Evolutionary conservation across 2,329 filamentous ascomycete species (phyloP).

Genomic region (Trichoderma sp.): DNA sequence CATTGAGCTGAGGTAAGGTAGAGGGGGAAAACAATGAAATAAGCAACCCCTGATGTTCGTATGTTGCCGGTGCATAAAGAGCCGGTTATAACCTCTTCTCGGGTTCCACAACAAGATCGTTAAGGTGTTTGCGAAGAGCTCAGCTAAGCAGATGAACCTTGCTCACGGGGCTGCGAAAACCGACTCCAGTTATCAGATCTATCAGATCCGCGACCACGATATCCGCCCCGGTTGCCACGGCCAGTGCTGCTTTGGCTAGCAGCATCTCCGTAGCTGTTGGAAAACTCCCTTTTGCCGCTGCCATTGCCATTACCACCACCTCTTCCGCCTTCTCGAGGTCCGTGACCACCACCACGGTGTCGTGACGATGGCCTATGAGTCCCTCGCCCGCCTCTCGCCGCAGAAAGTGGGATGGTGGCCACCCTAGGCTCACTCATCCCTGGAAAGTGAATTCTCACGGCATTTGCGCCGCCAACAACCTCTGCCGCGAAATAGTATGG

Average conservation of each 20-base stretch:
- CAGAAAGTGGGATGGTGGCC: constrained; percentile 38
- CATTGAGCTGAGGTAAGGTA: neutral
- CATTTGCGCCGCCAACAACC: constrained; percentile 34
- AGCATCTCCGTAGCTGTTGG: constrained; percentile 29
- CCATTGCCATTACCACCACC: constrained; percentile 28
- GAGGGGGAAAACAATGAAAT: neutral
- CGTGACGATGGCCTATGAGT: constrained; percentile 29
- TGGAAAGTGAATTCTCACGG: constrained; percentile 42
- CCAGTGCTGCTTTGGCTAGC: constrained; percentile 19
- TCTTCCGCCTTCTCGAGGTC: constrained; percentile 28
- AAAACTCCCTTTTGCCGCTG: constrained; percentile 35
- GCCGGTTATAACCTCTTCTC: neutral
- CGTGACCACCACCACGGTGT: constrained; percentile 31
- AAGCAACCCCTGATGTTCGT: neutral
- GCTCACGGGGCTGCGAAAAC: constrained; percentile 22
- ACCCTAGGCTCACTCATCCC: constrained; percentile 40
- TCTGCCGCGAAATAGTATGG: constrained; percentile 35
- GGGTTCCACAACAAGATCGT: neutral
- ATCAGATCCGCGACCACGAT: constrained; percentile 40
- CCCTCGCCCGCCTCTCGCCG: constrained; percentile 33
- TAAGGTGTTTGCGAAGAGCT: neutral
- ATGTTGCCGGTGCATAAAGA: neutral
- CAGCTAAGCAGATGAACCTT: constrained; percentile 15
- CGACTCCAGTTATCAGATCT: constrained; percentile 44
- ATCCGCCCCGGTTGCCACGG: constrained; percentile 40